Conservation (phyloP, 306 rosid genomes). For the Urtica urens region DNA sequence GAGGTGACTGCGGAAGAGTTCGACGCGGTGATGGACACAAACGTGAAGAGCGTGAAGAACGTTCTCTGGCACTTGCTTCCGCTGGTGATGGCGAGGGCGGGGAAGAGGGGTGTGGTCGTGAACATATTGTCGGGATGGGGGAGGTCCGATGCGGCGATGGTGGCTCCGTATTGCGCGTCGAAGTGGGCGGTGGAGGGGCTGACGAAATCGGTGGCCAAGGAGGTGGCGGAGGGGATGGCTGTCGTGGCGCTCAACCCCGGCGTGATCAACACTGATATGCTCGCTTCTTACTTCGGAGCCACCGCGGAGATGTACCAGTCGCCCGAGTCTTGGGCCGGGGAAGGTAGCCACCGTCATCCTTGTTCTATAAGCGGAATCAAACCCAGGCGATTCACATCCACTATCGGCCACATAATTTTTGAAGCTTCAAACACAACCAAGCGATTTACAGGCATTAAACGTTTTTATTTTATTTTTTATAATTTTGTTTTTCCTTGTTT, state of each 20-base stretch:
- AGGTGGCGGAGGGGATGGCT: constrained; percentile 68
- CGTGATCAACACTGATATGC: constrained; percentile 78
- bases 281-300: constrained; percentile 70
- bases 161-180: constrained; percentile 88
- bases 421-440: too few species aligned
- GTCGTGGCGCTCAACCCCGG: constrained; percentile 77
- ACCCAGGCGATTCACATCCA: too few species aligned
- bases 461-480: too few species aligned
- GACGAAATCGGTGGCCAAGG: constrained; percentile 68
- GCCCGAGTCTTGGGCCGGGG: constrained; percentile 64
- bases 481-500: too few species aligned
- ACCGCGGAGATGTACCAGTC: constrained; percentile 53
- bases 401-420: too few species aligned
- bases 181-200: constrained; percentile 92
- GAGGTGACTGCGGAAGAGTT: constrained; percentile 72
- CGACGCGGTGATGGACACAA: constrained; percentile 61
- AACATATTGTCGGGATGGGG: constrained; percentile 98
- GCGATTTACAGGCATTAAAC: too few species aligned
- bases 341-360: constrained; percentile 83
- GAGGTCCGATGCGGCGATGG: constrained; percentile 82
- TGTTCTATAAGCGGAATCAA: constrained; percentile 56
- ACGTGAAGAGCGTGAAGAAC: constrained; percentile 62
- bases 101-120: constrained; percentile 50
- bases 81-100: constrained; percentile 35
- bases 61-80: constrained; percentile 76